phyloP scores from a whole-genome alignment of 441 rosid species.

The Euphorbia corollata region DNA sequence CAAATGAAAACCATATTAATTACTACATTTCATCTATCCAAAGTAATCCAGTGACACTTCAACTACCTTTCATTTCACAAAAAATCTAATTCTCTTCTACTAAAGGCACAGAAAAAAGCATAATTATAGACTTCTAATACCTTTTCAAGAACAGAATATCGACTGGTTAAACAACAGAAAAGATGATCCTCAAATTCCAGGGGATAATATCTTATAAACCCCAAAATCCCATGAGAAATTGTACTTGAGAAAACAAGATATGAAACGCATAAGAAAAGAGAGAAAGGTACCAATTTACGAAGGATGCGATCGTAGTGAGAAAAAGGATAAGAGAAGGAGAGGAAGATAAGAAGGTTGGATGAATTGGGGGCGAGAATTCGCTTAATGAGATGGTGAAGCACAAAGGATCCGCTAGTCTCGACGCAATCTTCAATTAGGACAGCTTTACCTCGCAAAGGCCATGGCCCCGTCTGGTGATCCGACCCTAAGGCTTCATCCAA shows the following conservation, averaged over 20 bases:
- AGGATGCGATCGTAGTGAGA: conserved; percentile 88
- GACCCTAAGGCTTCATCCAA: conserved; percentile 65
- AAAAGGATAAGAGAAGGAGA: conserved; percentile 70
- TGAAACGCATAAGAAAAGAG: neutral
- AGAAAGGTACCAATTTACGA: conserved; percentile 59
- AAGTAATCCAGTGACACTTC: neutral
- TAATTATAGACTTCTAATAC: neutral
- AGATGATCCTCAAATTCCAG: neutral
- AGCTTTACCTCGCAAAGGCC: conserved; percentile 44
- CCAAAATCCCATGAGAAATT: neutral
- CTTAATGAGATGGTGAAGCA: conserved; percentile 70
- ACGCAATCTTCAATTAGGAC: conserved; percentile 65
- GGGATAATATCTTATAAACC: neutral
- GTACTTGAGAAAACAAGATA: neutral
- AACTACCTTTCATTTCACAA: neutral
- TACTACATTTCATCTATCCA: neutral
- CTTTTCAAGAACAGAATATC: neutral
- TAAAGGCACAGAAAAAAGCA: neutral
- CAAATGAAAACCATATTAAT: neutral
- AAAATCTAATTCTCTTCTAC: neutral
- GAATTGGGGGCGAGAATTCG: conserved; percentile 49
- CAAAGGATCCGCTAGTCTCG: conserved; percentile 70
- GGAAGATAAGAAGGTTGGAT: conserved; percentile 43
- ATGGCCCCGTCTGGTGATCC: conserved; percentile 29
- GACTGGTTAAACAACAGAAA: neutral